A percentile compares a stretch with the other conserved stretches of the same genome.
phyloP scores from a whole-genome alignment of 306 rosid genomes.

The Dicorynia guianensis region DNA sequence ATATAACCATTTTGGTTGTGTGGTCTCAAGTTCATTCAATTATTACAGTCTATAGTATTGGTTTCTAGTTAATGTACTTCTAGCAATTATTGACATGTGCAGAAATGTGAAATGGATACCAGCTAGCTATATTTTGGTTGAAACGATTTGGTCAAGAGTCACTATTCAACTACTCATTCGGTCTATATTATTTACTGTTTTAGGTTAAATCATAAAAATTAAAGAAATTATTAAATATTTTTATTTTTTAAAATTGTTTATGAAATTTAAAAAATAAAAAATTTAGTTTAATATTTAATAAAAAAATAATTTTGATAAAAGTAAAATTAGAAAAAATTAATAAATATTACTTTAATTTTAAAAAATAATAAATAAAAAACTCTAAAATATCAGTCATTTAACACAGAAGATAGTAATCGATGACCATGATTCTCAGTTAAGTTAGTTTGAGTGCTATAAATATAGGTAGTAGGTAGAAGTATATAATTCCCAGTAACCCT shows the following conservation, averaged over 20 bases:
- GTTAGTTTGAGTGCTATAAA: slow-evolving; percentile 30
- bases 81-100: slow-evolving; percentile 41
- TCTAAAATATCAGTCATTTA: no score
- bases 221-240: no score
- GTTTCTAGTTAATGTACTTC: slow-evolving; percentile 28
- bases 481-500: background rate
- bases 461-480: slow-evolving; percentile 38
- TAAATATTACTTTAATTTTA: no score
- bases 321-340: no score
- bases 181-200: no score
- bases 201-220: no score
- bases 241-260: no score
- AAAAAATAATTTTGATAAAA: no score
- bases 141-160: slow-evolving; percentile 35
- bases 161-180: slow-evolving; percentile 27
- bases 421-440: slow-evolving; percentile 18
- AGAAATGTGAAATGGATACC: slow-evolving; percentile 37
- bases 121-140: slow-evolving; percentile 37
- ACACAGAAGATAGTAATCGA: no score
- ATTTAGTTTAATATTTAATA: no score
- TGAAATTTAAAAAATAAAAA: no score
- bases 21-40: background rate
- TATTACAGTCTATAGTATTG: slow-evolving; percentile 16
- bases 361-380: no score
- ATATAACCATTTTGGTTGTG: slow-evolving; percentile 3